Evolutionary conservation across 441 rosid species (phyloP), one percentile per base, ranked within the genome.

Genomic region (Dalechampia spathulata): DNA sequence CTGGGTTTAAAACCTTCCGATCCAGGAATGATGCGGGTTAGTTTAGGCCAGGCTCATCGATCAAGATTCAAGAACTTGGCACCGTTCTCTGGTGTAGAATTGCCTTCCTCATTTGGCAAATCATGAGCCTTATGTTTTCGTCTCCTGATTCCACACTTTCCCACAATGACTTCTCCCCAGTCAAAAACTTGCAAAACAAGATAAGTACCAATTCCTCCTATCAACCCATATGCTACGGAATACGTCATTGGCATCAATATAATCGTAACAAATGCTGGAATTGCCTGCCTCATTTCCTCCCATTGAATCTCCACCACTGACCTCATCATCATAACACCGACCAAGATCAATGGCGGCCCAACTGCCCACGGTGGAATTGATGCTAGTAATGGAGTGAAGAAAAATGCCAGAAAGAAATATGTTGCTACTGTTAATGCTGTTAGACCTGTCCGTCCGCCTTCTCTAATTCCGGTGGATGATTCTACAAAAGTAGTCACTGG

Each of bases 321-420:
- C 54, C 65, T 82, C 98, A 91, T 91, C 96, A 91, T 91, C 83
- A 91, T 15, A 54, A 86, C 96, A 17, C 98, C 96, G 0, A 88
- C 96, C 51, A 91, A 45, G 4, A 91, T 77, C 73, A 91, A 49
- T n/a, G 98, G 96, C 22, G 98, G 95, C 1, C 95, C 98, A 17
- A 88, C 95, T 8, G 95, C 96, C 96, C 98, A 91, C 0, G 91
- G 59, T 3, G 98, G 96, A 3, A 91, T 84, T 2, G 96, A 87
- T 4, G 96, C 93, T 52, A 91, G 22, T 23, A 91, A 48, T 16
- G 95, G 96, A 19, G 98, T 91, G 52, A 91, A 73, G 56, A 91
- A 91, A 58, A 86, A 73, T 0, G 98, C 95, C 6, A 86, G 0
- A 10, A 91, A 71, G 61, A 91, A 91, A 62, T 87, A 91, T 0